These are phyloP conservation scores for Cyamopsis tetragonoloba DNA, from an alignment of 306 rosid species.

Conservation along the genomic window DNA sequence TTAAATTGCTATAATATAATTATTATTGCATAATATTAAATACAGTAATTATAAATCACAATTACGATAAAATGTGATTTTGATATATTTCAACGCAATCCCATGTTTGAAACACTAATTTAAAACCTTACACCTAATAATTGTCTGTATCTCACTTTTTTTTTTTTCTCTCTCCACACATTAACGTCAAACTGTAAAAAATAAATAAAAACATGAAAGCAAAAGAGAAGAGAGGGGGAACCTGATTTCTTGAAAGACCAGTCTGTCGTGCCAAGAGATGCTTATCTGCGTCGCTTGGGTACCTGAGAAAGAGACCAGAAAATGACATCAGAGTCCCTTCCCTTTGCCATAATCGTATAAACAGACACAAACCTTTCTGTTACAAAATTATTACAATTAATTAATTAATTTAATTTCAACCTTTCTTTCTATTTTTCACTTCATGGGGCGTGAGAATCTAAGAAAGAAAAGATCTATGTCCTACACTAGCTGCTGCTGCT, in stretches of 20 bases:
- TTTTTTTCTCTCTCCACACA: background rate
- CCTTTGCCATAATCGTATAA: constrained; percentile 46
- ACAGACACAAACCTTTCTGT: constrained; percentile 45
- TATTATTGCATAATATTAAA: too few relatives aligned
- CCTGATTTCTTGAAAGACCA: constrained; percentile 92
- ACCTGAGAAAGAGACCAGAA: constrained; percentile 89
- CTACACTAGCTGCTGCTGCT: too few relatives aligned
- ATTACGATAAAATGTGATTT: too few relatives aligned
- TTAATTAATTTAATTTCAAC: constrained; percentile 29
- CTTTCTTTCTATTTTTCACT: constrained; percentile 33
- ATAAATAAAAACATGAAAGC: too few relatives aligned
- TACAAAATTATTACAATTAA: too few relatives aligned
- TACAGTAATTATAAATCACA: too few relatives aligned
- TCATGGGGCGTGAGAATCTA: constrained; percentile 85
- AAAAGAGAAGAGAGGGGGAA: constrained; percentile 26
- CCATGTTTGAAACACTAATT: too few relatives aligned
- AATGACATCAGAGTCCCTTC: constrained; percentile 70
- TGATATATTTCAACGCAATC: too few relatives aligned
- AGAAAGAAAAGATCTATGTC: constrained; percentile 40
- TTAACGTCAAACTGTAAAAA: too few relatives aligned
- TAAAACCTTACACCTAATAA: too few relatives aligned
- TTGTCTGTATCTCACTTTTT: background rate
- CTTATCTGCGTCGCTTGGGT: constrained; percentile 97
- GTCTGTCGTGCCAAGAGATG: constrained; percentile 92
- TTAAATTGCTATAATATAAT: too few relatives aligned